phyloP scores from a whole-genome alignment of 1,139 yeast species.

The Magnusiomyces suaveolens region DNA sequence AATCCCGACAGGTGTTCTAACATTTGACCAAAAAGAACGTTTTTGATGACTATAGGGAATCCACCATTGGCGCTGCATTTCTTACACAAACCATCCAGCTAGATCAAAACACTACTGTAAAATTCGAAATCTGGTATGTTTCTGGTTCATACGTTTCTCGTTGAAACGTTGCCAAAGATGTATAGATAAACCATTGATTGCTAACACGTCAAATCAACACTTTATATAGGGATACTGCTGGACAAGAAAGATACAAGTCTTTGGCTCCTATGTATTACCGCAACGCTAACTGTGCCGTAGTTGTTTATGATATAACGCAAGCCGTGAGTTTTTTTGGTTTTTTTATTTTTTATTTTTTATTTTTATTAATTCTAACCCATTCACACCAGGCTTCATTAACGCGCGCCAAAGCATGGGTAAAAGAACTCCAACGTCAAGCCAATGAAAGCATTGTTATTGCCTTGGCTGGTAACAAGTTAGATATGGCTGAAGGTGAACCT shows the following conservation, averaged over 20 bases:
- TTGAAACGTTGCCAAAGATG: too few species aligned
- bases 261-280: constrained; percentile 1
- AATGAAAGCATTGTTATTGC: constrained; percentile 75
- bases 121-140: constrained; percentile 38
- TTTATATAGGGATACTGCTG: constrained; percentile 89
- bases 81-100: constrained; percentile 77
- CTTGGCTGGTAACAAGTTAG: constrained; percentile 74
- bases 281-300: constrained; percentile 70
- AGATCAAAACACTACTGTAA: constrained; percentile 43
- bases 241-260: not conserved
- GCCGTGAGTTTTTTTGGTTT: constrained; percentile 28
- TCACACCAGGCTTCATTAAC: constrained; percentile 44
- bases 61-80: constrained; percentile 96
- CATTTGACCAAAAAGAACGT: constrained; percentile 44
- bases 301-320: constrained; percentile 65
- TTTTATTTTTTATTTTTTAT: not conserved
- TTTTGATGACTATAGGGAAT: constrained; percentile 87
- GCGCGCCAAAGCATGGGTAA: constrained; percentile 93
- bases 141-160: not conserved
- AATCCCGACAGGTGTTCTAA: too few species aligned
- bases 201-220: too few species aligned
- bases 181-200: too few species aligned
- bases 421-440: constrained; percentile 88
- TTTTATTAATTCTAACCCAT: not conserved
- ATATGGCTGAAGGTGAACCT: constrained; percentile 47